Percentiles rank a stretch among this genome's conserved stretches.
Conservation (phyloP, 768 basidiomycete genomes). For the Leccinum broughii region DNA sequence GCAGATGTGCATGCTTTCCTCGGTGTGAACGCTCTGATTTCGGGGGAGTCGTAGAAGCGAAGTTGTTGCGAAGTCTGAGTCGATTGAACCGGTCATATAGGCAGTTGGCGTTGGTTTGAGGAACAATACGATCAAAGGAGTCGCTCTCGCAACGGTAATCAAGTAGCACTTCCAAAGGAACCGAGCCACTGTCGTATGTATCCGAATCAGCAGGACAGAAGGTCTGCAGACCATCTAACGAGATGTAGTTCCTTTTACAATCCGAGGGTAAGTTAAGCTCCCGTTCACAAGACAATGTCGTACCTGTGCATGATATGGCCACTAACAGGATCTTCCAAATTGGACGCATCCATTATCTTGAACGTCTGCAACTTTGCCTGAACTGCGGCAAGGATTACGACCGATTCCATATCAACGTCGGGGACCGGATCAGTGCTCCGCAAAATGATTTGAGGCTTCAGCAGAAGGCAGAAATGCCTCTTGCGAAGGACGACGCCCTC, state of each 20-base stretch:
- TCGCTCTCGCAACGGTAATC: constrained; percentile 80
- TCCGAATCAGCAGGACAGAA: constrained; percentile 67
- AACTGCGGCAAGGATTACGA: constrained; percentile 74
- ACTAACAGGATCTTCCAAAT: constrained; percentile 80
- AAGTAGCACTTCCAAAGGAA: constrained; percentile 90
- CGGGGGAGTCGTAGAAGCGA: constrained; percentile 51
- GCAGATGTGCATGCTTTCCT: constrained; percentile 47
- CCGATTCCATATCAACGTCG: constrained; percentile 44
- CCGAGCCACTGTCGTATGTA: constrained; percentile 49
- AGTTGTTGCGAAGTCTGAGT: constrained; percentile 73
- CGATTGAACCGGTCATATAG: constrained; percentile 96
- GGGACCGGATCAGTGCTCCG: constrained; percentile 50
- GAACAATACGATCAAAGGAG: constrained; percentile 86
- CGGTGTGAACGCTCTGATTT: constrained; percentile 37
- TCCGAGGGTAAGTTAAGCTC: constrained; percentile 3
- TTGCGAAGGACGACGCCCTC: constrained; percentile 68
- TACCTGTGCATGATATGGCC: constrained; percentile 87
- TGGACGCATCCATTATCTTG: constrained; percentile 75
- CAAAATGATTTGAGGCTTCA: constrained; percentile 89
- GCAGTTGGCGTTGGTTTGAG: constrained; percentile 81
- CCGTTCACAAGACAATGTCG: background rate
- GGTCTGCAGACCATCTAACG: constrained; percentile 79
- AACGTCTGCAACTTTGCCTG: constrained; percentile 79
- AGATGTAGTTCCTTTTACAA: constrained; percentile 66
- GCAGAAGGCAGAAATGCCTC: constrained; percentile 78